Percentiles rank a stretch among this genome's conserved stretches.
phyloP scores from a whole-genome alignment of 129 eudicot genomes.

The Apium graveolens region DNA sequence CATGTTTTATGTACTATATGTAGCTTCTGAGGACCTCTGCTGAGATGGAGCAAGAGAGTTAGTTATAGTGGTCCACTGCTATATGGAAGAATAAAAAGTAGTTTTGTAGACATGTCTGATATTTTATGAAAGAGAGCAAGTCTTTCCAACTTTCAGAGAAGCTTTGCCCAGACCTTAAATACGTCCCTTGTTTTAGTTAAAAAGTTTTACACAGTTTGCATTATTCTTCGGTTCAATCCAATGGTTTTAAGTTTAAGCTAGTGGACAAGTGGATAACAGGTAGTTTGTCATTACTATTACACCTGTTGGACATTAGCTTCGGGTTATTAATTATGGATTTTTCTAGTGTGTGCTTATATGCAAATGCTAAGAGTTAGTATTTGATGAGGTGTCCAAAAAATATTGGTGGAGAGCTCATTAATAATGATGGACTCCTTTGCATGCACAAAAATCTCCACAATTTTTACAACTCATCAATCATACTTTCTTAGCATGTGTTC shows the following conservation, averaged over 20 bases:
- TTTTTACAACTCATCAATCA: too few species aligned
- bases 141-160: neutral
- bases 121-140: neutral
- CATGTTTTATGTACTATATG: neutral
- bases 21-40: constrained; percentile 68
- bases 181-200: neutral
- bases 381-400: too few species aligned
- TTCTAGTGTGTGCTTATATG: too few species aligned
- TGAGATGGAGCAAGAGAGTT: constrained; percentile 45
- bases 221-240: too few species aligned
- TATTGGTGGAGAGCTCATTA: too few species aligned
- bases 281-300: too few species aligned
- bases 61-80: constrained; percentile 34
- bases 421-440: too few species aligned
- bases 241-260: neutral
- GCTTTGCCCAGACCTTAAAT: neutral
- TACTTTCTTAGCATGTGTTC: too few species aligned
- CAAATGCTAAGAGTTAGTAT: too few species aligned
- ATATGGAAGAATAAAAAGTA: constrained; percentile 20
- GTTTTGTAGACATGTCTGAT: neutral
- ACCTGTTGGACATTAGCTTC: neutral
- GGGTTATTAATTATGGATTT: too few species aligned
- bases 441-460: too few species aligned
- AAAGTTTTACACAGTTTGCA: neutral
- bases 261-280: neutral